phyloP scores from a whole-genome alignment of 768 basidiomycete genomes.

The Russula olivacea region DNA sequence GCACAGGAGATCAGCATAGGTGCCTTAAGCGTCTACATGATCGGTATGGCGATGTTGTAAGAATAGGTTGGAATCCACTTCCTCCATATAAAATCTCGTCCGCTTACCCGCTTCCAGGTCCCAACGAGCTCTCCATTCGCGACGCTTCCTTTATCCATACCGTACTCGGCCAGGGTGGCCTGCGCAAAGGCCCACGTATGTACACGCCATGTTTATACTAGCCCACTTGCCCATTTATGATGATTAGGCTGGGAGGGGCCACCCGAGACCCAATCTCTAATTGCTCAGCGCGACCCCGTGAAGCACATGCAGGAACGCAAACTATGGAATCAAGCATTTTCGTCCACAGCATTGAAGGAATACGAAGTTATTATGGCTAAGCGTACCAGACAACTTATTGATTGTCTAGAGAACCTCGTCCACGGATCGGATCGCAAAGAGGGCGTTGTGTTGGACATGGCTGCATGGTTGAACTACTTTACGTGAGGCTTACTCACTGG shows the following conservation, averaged over 20 bases:
- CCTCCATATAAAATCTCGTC: not conserved
- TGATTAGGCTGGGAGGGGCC: conserved; percentile 15
- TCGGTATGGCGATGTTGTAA: conserved; percentile 35
- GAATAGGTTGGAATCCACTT: conserved; percentile 31
- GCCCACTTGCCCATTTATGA: not conserved
- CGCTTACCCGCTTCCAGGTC: not conserved
- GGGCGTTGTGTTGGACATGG: conserved; percentile 31
- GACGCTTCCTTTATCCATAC: conserved; percentile 8
- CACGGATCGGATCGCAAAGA: conserved; percentile 9
- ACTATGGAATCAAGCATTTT: conserved; percentile 42
- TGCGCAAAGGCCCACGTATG: conserved; percentile 22
- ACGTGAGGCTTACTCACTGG: conserved; percentile 30
- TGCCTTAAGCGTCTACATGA: conserved; percentile 31
- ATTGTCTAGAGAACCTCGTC: conserved; percentile 22
- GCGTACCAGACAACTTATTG: conserved; percentile 33
- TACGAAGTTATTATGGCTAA: conserved; percentile 37
- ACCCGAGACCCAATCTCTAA: conserved; percentile 23
- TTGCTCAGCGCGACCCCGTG: conserved; percentile 33
- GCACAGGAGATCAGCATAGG: conserved; percentile 34
- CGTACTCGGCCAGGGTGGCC: conserved; percentile 17
- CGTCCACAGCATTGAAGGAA: conserved; percentile 37
- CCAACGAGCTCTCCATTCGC: conserved; percentile 13
- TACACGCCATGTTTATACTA: not conserved
- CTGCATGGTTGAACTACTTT: conserved; percentile 35
- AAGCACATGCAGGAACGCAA: conserved; percentile 38